Evolutionary conservation across 2,329 filamentous ascomycete genomes (phyloP).

Genomic region (Hypoxylon sp.): DNA sequence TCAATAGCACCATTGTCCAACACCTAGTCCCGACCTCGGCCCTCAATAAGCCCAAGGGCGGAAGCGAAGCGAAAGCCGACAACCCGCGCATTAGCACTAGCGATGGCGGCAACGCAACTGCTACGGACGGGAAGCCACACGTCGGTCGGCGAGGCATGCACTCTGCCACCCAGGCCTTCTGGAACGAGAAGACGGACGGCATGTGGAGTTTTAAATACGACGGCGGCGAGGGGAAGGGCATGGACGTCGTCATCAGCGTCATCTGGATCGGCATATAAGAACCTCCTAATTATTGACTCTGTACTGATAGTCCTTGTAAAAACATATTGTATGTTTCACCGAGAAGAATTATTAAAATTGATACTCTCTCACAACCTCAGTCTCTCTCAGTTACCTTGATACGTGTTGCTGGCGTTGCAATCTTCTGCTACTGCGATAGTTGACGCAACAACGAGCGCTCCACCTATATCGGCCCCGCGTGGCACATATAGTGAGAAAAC

Average conservation of each 20-base stretch:
- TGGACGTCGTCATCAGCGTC: conserved; percentile 79
- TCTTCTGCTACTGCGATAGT: neutral
- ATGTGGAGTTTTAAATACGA: conserved; percentile 94
- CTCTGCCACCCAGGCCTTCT: conserved; percentile 86
- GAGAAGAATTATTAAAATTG: conserved; percentile 25
- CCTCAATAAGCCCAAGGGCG: conserved; percentile 70
- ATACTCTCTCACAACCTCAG: conserved; percentile 8
- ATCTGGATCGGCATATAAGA: conserved; percentile 81
- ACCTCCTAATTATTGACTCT: neutral
- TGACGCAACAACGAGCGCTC: neutral
- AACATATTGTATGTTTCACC: conserved; percentile 28
- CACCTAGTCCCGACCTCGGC: conserved; percentile 81
- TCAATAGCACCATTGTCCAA: conserved; percentile 98
- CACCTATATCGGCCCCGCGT: neutral
- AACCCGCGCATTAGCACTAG: conserved; percentile 70
- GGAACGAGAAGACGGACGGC: conserved; percentile 91
- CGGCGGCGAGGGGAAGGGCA: conserved; percentile 73
- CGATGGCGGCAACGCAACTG: conserved; percentile 65
- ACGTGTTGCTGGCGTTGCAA: neutral
- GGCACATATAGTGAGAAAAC: neutral
- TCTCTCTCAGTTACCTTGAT: neutral
- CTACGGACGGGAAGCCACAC: conserved; percentile 76
- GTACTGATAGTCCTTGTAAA: conserved; percentile 16
- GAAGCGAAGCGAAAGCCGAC: conserved; percentile 64
- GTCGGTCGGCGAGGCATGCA: conserved; percentile 92